Evolutionary conservation across 768 basidiomycete genomes (phyloP), one percentile per base, ranked within the genome.

Genomic region (Auriscalpium microsporum): DNA sequence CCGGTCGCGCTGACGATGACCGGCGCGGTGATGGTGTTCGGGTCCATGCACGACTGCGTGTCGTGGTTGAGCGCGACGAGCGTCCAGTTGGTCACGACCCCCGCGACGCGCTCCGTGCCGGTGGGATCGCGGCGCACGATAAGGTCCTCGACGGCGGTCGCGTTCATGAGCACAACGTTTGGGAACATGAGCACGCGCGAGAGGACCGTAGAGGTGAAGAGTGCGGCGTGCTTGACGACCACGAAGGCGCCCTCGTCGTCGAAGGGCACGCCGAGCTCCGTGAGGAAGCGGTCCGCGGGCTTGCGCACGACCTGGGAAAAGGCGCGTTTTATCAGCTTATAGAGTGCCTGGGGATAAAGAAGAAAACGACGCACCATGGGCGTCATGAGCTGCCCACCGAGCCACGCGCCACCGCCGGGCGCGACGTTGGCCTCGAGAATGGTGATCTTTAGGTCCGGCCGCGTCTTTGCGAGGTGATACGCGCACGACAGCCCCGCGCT

Each of bases 341-440:
- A 28, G 52, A 44, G 16, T 4, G 34, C 17, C 19, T 10, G 13
- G 23, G 17, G 14, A 13, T 17, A 16, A 13, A 34, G 19, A 6
- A 23, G n/a, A 10, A 16, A 8, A 11, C 16, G 21, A 60, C 65
- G 53, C 64, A 83, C 86, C 87, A 89, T 89, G 0, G 86, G 80
- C 1, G 81, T 82, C 87, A 89, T 87, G 53, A 88, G 72, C 68
- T 88, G 86, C 8, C 85, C 85, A 34, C 86, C 85, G 40, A 89
- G 77, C 86, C 87, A 89, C 11, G 85, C 86, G 36, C 86, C 84
- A 53, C 85, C 84, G 46, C 68, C 68, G 56, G 61, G 87, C 2
- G 87, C 82, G n/a, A 90, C 87, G 60, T 78, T 83, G 17, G 87
- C 87, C 69, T 89, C 87, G 61, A 88, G 72, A 64, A 89, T 79